Base-by-base conservation (phyloP, 1,284 basidiomycete species). In the Cryptococcus sp. region DNA sequence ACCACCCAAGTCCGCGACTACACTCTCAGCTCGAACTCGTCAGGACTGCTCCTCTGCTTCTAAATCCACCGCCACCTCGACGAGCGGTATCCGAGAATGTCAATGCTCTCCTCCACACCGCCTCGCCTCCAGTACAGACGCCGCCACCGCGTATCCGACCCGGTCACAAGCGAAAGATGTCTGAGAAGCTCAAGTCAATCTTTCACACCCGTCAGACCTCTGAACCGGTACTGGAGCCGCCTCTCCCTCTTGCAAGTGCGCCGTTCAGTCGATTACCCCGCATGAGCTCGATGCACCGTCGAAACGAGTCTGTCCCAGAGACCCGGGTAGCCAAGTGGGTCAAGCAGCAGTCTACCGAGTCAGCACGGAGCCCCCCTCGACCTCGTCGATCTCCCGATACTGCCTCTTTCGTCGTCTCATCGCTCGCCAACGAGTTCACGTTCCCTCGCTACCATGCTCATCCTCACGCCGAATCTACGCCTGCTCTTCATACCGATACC, bases 311-410 rank as follows among this genome's bases (percentile, higher is more conserved):
- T 9, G 32, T 16, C 16, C 32, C 32, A 9, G 10, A 34, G 10
- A 16, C 10, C 9, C 9, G 10, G 9, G 32, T 9, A 16, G 32
- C 9, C 32, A 16, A 34, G 32, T 9, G 32, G 16, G 16, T 34
- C 32, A 34, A 9, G 32, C 32, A 34, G 32, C 16, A 16, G 32
- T 9, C 16, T 16, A 34, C 10, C 32, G 32, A 34, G 32, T 9
- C 32, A 16, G 32, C 32, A 16, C 32, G 16, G 32, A 34, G 32
- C 16, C 32, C 32, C 16, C n/a, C n/a, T 2, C 32, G 48, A 32
- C 48, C 48, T 14, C 48, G 32, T 31, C 43, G 49, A 18, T 51
- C 49, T 7, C 44, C 49, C 1, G 44, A 42, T 7, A 51, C 49
- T 1, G 49, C 49, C 2, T 51, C 49, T 3, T 51, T 51, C 22